These are phyloP conservation scores for Phytophthora colocasiae DNA, from an alignment of 352 stramenopile species.

Conservation along the genomic window DNA sequence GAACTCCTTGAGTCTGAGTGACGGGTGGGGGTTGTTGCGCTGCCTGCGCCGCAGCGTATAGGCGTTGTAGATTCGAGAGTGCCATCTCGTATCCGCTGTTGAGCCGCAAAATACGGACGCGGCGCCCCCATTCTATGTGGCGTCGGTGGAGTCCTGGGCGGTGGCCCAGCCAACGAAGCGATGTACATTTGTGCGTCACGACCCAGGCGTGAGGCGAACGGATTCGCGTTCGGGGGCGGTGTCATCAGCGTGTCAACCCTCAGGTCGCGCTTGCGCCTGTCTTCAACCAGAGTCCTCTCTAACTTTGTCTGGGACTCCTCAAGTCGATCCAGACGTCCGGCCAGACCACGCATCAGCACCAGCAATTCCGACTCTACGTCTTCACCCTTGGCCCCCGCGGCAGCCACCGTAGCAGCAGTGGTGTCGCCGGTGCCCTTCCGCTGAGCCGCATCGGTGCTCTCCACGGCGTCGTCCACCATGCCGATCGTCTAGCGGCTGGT, in stretches of 20 bases:
- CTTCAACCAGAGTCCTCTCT: not conserved
- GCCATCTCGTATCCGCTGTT: too few species aligned
- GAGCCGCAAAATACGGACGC: not conserved
- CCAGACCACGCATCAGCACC: not conserved
- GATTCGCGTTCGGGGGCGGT: not conserved
- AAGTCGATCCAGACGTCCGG: not conserved
- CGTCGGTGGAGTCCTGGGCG: not conserved
- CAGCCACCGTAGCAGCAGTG: too few species aligned
- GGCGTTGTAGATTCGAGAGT: too few species aligned
- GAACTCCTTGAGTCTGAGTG: too few species aligned
- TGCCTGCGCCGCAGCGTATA: too few species aligned
- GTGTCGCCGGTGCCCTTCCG: not conserved
- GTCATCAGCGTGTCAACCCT: not conserved
- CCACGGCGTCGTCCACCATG: conserved; percentile 2
- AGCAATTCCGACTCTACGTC: not conserved
- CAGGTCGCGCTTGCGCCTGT: not conserved
- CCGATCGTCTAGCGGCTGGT: not conserved
- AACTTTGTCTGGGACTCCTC: not conserved
- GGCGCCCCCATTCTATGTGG: not conserved
- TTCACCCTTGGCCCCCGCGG: not conserved
- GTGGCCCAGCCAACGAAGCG: not conserved
- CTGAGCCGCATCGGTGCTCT: not conserved
- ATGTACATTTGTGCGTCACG: not conserved
- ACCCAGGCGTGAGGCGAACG: not conserved
- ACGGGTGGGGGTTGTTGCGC: too few species aligned